phyloP scores from a whole-genome alignment of 1,284 basidiomycete genomes.

The Schizophyllum amplum region DNA sequence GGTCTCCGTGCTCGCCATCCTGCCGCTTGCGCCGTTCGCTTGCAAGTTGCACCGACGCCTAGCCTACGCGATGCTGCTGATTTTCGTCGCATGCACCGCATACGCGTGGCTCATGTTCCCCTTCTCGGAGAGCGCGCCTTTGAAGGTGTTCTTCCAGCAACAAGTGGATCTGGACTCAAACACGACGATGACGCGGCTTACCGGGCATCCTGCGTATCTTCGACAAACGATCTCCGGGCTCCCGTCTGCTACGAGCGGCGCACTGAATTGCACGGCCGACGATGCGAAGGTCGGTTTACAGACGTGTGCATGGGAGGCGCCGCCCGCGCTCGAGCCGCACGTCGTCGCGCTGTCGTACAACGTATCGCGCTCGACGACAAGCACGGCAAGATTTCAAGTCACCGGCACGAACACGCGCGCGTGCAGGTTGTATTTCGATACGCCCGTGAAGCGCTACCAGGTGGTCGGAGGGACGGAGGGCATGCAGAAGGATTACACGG shows the following conservation, averaged over 20 bases:
- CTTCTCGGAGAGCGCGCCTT: constrained; percentile 48
- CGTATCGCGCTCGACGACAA: constrained; percentile 24
- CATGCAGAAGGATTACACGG: constrained; percentile 37
- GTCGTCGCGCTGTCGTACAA: constrained; percentile 20
- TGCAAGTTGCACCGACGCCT: constrained; percentile 44
- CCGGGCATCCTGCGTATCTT: constrained; percentile 35
- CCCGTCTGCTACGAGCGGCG: constrained; percentile 39
- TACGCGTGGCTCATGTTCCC: constrained; percentile 48
- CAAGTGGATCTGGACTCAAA: constrained; percentile 33
- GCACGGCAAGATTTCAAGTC: constrained; percentile 37
- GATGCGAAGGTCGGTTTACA: constrained; percentile 18
- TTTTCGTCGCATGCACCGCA: constrained; percentile 37
- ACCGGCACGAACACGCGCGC: constrained; percentile 52
- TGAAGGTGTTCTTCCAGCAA: constrained; percentile 67
- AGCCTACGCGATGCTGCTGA: constrained; percentile 28
- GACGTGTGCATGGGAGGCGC: constrained; percentile 26
- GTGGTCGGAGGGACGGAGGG: constrained; percentile 26
- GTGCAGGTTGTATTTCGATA: constrained; percentile 52
- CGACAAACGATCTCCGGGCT: constrained; percentile 37
- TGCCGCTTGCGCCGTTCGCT: constrained; percentile 58
- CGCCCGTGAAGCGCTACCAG: constrained; percentile 33
- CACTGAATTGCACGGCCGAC: constrained; percentile 20
- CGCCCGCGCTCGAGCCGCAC: constrained; percentile 16
- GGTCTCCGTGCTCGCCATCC: constrained; percentile 39
- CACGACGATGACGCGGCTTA: constrained; percentile 31